Percentiles rank a stretch among this genome's conserved stretches.
These are phyloP conservation scores for Brettanomyces nanus DNA, from an alignment of 805 yeast species.

Conservation along the genomic window DNA sequence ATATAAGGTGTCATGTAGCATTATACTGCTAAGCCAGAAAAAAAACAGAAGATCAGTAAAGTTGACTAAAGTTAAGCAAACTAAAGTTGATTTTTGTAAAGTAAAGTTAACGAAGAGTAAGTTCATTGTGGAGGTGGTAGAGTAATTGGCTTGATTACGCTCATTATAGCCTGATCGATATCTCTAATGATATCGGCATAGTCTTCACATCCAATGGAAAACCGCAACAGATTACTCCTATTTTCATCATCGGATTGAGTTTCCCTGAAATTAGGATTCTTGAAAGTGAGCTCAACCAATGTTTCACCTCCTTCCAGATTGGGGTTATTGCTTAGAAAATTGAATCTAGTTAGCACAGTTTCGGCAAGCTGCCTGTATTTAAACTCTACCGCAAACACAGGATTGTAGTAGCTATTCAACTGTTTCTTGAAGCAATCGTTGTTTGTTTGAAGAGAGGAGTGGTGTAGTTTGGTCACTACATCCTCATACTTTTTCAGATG, in stretches of 20 bases:
- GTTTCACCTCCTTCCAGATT: slow-evolving; percentile 43
- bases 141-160: too few species aligned
- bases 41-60: background rate
- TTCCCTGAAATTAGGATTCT: slow-evolving; percentile 22
- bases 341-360: slow-evolving; percentile 34
- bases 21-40: background rate
- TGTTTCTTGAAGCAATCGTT: slow-evolving; percentile 30
- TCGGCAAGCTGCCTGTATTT: slow-evolving; percentile 30
- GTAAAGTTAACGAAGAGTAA: too few species aligned
- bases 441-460: slow-evolving; percentile 40
- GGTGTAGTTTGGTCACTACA: slow-evolving; percentile 30
- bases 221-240: slow-evolving; percentile 30
- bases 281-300: slow-evolving; percentile 37
- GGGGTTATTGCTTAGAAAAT: slow-evolving; percentile 41
- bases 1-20: background rate
- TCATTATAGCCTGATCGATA: slow-evolving; percentile 31
- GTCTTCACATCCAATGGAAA: slow-evolving; percentile 49
- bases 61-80: too few species aligned
- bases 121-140: too few species aligned
- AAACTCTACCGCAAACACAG: slow-evolving; percentile 39
- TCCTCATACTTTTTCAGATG: slow-evolving; percentile 27
- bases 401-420: slow-evolving; percentile 34
- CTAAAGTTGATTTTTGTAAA: too few species aligned
- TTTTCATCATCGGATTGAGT: slow-evolving; percentile 5
- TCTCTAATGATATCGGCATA: slow-evolving; percentile 42